Conservation (phyloP, 345 rosid genomes). For the Laguncularia racemosa region DNA sequence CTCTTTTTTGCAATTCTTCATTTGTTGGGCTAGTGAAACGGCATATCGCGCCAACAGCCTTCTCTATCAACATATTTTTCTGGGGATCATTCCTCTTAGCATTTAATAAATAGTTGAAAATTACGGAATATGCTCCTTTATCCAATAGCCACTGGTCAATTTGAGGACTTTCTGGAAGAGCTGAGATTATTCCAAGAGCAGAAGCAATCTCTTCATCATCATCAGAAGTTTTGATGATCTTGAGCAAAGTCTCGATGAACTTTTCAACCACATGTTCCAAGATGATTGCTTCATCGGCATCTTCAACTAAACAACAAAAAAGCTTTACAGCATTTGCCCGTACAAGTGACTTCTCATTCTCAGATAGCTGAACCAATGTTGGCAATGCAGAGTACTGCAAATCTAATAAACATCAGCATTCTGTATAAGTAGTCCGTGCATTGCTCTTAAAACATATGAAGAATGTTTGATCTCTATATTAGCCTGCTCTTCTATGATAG, state of each 20-base stretch:
- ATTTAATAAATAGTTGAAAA: constrained; percentile 15
- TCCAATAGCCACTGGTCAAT: constrained; percentile 50
- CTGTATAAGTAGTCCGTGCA: not conserved
- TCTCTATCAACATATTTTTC: constrained; percentile 31
- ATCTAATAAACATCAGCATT: constrained; percentile 12
- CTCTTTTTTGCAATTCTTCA: constrained; percentile 42
- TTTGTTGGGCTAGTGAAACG: constrained; percentile 41
- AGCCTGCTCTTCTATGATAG: too few relatives aligned
- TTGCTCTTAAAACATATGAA: not conserved
- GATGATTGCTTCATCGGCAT: constrained; percentile 36
- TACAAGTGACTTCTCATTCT: constrained; percentile 26
- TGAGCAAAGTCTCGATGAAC: constrained; percentile 35
- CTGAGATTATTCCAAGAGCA: constrained; percentile 42
- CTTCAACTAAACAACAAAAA: constrained; percentile 43
- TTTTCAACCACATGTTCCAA: constrained; percentile 37
- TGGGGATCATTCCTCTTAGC: constrained; percentile 24
- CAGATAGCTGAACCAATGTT: constrained; percentile 45
- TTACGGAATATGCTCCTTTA: constrained; percentile 28
- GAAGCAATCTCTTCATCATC: constrained; percentile 40
- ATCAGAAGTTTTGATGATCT: constrained; percentile 34
- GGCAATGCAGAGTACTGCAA: constrained; percentile 47
- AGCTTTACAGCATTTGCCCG: constrained; percentile 60
- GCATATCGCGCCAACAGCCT: constrained; percentile 41
- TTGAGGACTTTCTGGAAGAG: constrained; percentile 43
- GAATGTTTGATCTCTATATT: too few relatives aligned